phyloP scores from a whole-genome alignment of 2,329 filamentous ascomycete species.

The Aspergillus unguis region DNA sequence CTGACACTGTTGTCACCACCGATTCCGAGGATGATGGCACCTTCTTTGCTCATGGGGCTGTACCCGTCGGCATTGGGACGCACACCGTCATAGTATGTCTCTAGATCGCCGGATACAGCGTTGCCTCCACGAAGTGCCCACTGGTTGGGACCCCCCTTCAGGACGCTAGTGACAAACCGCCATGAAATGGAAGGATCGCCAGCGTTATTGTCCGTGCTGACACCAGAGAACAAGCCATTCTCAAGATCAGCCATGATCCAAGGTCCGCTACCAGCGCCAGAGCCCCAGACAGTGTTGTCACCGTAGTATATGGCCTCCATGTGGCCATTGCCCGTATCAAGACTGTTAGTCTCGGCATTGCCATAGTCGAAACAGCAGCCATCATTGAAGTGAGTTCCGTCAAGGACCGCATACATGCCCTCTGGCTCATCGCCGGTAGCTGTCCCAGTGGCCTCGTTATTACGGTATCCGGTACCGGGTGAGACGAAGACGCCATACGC shows the following conservation, averaged over 20 bases:
- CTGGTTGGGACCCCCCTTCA: slow-evolving; percentile 56
- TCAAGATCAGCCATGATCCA: slow-evolving; percentile 70
- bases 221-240: slow-evolving; percentile 62
- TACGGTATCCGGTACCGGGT: slow-evolving; percentile 62
- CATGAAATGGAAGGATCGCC: slow-evolving; percentile 52
- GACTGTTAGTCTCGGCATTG: slow-evolving; percentile 53
- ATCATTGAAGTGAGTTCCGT: slow-evolving; percentile 35
- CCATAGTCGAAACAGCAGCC: slow-evolving; percentile 54
- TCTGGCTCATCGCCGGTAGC: slow-evolving; percentile 54
- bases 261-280: slow-evolving; percentile 57
- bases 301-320: slow-evolving; percentile 70
- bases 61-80: slow-evolving; percentile 55
- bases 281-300: slow-evolving; percentile 53
- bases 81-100: slow-evolving; percentile 58
- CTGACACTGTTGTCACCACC: slow-evolving; percentile 63
- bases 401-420: slow-evolving; percentile 35
- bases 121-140: slow-evolving; percentile 62
- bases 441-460: slow-evolving; percentile 51
- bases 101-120: slow-evolving; percentile 52
- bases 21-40: slow-evolving; percentile 66
- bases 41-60: slow-evolving; percentile 63
- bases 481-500: slow-evolving; percentile 63
- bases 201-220: slow-evolving; percentile 45
- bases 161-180: slow-evolving; percentile 55
- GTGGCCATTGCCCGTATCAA: slow-evolving; percentile 59